phyloP scores from a whole-genome alignment of 2,329 filamentous ascomycete genomes.

The Fusarium sp. region DNA sequence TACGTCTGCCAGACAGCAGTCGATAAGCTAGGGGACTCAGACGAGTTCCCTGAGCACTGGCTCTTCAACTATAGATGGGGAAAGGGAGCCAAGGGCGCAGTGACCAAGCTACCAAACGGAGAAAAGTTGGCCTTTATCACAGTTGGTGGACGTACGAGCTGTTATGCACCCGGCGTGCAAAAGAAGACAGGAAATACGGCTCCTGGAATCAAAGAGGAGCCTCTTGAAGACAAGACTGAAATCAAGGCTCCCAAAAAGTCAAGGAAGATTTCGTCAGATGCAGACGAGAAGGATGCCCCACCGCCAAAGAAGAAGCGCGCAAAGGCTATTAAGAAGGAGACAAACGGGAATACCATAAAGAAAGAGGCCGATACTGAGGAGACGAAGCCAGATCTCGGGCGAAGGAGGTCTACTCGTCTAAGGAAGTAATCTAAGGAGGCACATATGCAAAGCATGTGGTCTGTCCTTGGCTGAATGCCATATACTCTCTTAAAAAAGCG shows the following conservation, averaged over 20 bases:
- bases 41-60: constrained; percentile 88
- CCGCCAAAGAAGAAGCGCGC: constrained; percentile 41
- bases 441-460: neutral
- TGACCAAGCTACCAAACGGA: constrained; percentile 79
- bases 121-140: constrained; percentile 87
- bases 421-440: constrained; percentile 22
- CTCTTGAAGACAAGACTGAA: constrained; percentile 44
- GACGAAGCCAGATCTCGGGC: constrained; percentile 24
- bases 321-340: constrained; percentile 32
- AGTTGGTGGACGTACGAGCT: constrained; percentile 91
- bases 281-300: constrained; percentile 38
- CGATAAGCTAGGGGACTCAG: constrained; percentile 82
- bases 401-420: constrained; percentile 39
- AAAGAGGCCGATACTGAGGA: constrained; percentile 12
- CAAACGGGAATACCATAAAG: constrained; percentile 41
- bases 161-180: constrained; percentile 85
- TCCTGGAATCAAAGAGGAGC: constrained; percentile 57
- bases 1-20: constrained; percentile 85
- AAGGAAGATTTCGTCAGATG: constrained; percentile 37
- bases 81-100: constrained; percentile 82
- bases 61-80: constrained; percentile 90
- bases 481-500: neutral
- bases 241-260: constrained; percentile 43
- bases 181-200: constrained; percentile 73
- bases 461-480: neutral